Evolutionary conservation across 331 rosid genomes (phyloP), one percentile per base, ranked within the genome.

Genomic region (Quercus lobata): DNA sequence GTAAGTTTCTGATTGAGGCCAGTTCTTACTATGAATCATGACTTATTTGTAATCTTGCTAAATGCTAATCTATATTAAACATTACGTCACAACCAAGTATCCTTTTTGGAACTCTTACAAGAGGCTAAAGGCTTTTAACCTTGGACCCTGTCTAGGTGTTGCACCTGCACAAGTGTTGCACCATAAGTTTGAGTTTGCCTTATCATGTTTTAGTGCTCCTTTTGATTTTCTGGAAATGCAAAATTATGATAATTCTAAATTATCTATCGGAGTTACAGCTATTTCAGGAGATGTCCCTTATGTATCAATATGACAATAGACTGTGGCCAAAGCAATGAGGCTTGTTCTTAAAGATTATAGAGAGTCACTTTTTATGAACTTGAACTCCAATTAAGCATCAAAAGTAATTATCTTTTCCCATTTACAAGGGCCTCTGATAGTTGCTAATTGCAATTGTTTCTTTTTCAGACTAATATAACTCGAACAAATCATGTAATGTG

Each of bases 401-500:
- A 61, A 57, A 12, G 34, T 82, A 81, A 1, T 17, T 80, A 25
- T 74, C 1, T 62, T 81, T 78, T 81, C 78, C 56, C 80, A 78
- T 71, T 44, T 27, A 44, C 32, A 22, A 5, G 34, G 69, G 7
- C n/a, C 69, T 63, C 44, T 63, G 16, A 6, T 63, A 29, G 70
- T 29, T 66, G 71, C 71, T 82, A 72, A 76, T 78, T 56, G 56
- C 21, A 53, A 57, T 70, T 46, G 27, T 35, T 41, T 76, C 56
- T 27, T 52, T 79, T 72, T 68, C 97, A 92, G 97, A 97, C 97
- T 41, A 94, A 94, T 82, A 85, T 92, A 53, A 94, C 97, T 25
- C 94, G 96, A 34, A 91, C 97, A 77, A 93, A 92, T 77, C 97
- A 90, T 80, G 41, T 92, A 76, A 90, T 90, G 97, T 92, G 92